phyloP scores from a whole-genome alignment of 1,139 yeast species.

The Geotrichum reessii region DNA sequence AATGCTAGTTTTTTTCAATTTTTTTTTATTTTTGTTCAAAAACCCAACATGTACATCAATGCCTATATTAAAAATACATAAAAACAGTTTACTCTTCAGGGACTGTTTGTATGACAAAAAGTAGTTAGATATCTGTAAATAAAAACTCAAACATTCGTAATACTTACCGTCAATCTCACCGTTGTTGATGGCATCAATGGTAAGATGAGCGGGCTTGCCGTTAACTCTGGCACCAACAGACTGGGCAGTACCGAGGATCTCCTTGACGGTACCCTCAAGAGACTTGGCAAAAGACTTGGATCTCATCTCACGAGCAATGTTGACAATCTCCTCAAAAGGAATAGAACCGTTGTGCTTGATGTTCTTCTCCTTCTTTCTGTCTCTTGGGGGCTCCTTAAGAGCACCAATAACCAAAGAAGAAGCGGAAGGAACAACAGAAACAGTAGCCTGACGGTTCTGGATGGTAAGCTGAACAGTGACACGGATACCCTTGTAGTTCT shows the following conservation, averaged over 20 bases:
- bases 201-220: slow-evolving; percentile 98
- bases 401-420: slow-evolving; percentile 98
- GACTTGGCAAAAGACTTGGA: slow-evolving; percentile 97
- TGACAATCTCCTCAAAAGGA: slow-evolving; percentile 92
- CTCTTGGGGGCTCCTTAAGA: slow-evolving; percentile 99
- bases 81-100: slow-evolving; percentile 21
- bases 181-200: slow-evolving; percentile 94
- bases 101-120: slow-evolving; percentile 9
- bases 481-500: slow-evolving; percentile 97
- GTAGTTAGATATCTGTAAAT: slow-evolving; percentile 13
- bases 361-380: slow-evolving; percentile 99
- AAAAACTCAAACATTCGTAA: slow-evolving; percentile 9
- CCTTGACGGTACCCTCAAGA: slow-evolving; percentile 95
- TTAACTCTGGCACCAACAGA: slow-evolving; percentile 98
- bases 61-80: slow-evolving; percentile 22
- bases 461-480: slow-evolving; percentile 98
- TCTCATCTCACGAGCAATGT: slow-evolving; percentile 96
- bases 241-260: slow-evolving; percentile 99
- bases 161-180: slow-evolving; percentile 77
- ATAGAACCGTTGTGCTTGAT: slow-evolving; percentile 99
- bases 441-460: slow-evolving; percentile 99
- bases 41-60: slow-evolving; percentile 20
- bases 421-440: slow-evolving; percentile 99
- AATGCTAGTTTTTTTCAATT: slow-evolving; percentile 3
- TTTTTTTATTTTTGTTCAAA: slow-evolving; percentile 9